Percentiles rank a stretch among this genome's conserved stretches.
Conservation (phyloP, 768 basidiomycete species). For the Russula lepida region DNA sequence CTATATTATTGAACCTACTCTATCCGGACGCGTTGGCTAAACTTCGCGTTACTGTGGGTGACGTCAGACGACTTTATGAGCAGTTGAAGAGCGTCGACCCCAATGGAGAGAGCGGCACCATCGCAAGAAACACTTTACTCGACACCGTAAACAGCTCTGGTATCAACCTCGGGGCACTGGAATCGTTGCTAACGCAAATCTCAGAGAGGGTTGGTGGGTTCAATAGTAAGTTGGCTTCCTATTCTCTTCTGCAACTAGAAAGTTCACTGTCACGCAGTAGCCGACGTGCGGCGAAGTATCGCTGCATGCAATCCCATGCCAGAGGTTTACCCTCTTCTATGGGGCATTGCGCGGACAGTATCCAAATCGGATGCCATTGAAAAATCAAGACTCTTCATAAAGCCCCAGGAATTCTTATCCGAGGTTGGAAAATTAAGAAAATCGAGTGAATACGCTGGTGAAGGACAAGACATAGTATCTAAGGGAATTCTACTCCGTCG, state of each 20-base stretch:
- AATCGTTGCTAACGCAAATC: conserved; percentile 37
- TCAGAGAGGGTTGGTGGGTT: conserved; percentile 26
- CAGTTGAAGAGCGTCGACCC: conserved; percentile 46
- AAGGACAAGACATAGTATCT: conserved; percentile 52
- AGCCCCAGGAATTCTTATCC: conserved; percentile 61
- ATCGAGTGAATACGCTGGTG: conserved; percentile 30
- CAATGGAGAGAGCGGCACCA: conserved; percentile 51
- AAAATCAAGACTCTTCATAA: conserved; percentile 64
- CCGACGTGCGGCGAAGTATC: conserved; percentile 44
- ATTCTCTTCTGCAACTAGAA: neutral
- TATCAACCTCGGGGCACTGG: conserved; percentile 47
- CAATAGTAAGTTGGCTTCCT: conserved; percentile 22
- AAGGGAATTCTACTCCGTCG: conserved; percentile 44
- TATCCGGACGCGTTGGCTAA: conserved; percentile 55
- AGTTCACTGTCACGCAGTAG: conserved; percentile 33
- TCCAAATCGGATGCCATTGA: conserved; percentile 44
- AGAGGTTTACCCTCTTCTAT: conserved; percentile 37
- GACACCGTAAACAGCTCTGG: conserved; percentile 61
- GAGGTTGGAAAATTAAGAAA: conserved; percentile 40
- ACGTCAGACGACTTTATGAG: conserved; percentile 51
- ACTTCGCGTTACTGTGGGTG: conserved; percentile 40
- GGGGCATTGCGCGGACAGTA: conserved; percentile 39
- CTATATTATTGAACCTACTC: conserved; percentile 48
- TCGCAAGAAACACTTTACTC: conserved; percentile 53
- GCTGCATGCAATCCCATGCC: conserved; percentile 51